Evolutionary conservation across 768 basidiomycete genomes (phyloP).

Genomic region (Auricularia sp.): DNA sequence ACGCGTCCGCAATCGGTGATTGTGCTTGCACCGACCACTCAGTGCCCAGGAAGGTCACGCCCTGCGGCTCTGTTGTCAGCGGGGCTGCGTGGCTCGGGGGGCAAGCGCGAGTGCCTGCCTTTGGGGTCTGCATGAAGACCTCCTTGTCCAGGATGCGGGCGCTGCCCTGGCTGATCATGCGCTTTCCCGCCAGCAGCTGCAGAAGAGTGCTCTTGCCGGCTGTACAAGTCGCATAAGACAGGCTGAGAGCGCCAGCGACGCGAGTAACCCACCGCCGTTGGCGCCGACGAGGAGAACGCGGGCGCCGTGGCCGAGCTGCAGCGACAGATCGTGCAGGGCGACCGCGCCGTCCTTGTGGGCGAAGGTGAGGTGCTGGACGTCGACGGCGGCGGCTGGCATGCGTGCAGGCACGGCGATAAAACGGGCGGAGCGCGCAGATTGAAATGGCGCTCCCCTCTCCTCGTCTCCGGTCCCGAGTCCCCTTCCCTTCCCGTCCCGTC

Average conservation of each 20-base stretch:
- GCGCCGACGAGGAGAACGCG: slow-evolving; percentile 85
- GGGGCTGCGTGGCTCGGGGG: slow-evolving; percentile 3
- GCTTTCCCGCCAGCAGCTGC: slow-evolving; percentile 88
- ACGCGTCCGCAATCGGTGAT: neutral
- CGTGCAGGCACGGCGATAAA: neutral
- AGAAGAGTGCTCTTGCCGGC: slow-evolving; percentile 95
- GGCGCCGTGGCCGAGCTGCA: slow-evolving; percentile 63
- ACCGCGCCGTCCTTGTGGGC: slow-evolving; percentile 13
- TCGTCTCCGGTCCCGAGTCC: neutral
- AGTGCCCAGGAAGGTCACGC: slow-evolving; percentile 83
- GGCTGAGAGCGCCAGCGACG: neutral
- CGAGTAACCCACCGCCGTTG: slow-evolving; percentile 65
- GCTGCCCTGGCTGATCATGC: slow-evolving; percentile 48
- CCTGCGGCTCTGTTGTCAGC: slow-evolving; percentile 26
- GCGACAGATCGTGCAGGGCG: slow-evolving; percentile 49
- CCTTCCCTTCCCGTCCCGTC: neutral
- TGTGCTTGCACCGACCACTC: slow-evolving; percentile 56
- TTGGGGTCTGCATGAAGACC: slow-evolving; percentile 81
- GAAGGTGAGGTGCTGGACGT: slow-evolving; percentile 18
- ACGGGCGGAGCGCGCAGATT: too few species aligned
- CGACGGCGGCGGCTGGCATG: slow-evolving; percentile 13
- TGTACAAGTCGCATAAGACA: slow-evolving; percentile 16
- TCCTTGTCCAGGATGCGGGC: slow-evolving; percentile 71
- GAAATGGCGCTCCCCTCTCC: neutral
- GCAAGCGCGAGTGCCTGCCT: slow-evolving; percentile 15